Evolutionary conservation across 2,329 filamentous ascomycete species (phyloP).

Genomic region (Penicillium thymicola): DNA sequence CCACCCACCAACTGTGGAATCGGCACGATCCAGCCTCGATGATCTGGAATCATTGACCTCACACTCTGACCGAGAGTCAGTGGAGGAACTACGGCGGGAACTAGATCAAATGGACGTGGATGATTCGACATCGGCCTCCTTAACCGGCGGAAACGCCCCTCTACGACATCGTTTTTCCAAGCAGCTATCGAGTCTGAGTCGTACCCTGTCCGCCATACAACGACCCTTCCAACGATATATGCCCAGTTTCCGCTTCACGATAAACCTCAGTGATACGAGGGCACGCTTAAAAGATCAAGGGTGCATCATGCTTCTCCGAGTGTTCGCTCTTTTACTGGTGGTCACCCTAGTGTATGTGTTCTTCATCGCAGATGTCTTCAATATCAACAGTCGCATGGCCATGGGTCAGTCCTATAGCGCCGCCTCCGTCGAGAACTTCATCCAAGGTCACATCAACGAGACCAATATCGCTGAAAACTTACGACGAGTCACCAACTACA

Average conservation of each 20-base stretch:
- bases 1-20: conserved; percentile 77
- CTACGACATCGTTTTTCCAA: conserved; percentile 54
- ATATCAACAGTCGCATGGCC: conserved; percentile 60
- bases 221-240: conserved; percentile 49
- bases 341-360: conserved; percentile 76
- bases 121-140: conserved; percentile 52
- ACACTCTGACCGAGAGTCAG: conserved; percentile 53
- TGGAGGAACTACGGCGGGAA: conserved; percentile 68
- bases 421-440: conserved; percentile 72
- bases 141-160: conserved; percentile 33
- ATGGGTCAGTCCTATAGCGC: conserved; percentile 74
- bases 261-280: conserved; percentile 37
- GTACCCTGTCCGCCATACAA: conserved; percentile 56
- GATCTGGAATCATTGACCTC: conserved; percentile 54
- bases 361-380: conserved; percentile 81
- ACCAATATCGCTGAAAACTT: conserved; percentile 69
- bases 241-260: conserved; percentile 40
- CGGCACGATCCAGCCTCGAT: conserved; percentile 63
- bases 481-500: conserved; percentile 73
- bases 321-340: conserved; percentile 73
- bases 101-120: conserved; percentile 87
- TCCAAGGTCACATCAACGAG: conserved; percentile 70
- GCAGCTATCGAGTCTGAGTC: conserved; percentile 54
- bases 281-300: conserved; percentile 47
- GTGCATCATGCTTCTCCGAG: conserved; percentile 67